Evolutionary conservation across 106 monocot species (phyloP), one percentile per base, ranked within the genome.

Genomic region (Hemerocallis citrina): DNA sequence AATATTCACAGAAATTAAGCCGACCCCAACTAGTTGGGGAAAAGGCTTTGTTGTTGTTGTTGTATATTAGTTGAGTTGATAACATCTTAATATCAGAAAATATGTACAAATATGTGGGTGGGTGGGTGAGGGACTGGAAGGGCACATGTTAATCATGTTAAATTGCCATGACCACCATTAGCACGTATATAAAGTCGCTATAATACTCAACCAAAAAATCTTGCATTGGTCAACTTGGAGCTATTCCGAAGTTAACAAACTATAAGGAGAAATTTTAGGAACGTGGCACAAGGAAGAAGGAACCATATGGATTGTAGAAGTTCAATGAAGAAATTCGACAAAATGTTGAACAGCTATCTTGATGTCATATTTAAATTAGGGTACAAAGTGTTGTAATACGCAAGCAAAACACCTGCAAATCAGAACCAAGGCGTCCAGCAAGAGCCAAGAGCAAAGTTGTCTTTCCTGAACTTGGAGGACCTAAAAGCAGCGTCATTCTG

Each of bases 381-480:
- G n/a, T n/a, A n/a, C n/a, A n/a, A n/a, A n/a, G n/a, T n/a, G n/a
- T n/a, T n/a, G n/a, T n/a, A n/a, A 28, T 25, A 28, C 31, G 31
- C 54, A 15, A 32, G 5, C 0, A n/a, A 7, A 48, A 36, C 49
- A 88, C 96, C 84, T 82, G 60, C 51, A 98, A 77, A 79, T 59
- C 77, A 66, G 81, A 66, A 46, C 72, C 76, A 57, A 98, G 84
- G 35, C 96, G 73, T 35, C 96, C 96, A 50, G 96, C 84, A 79
- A 98, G 88, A 54, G 96, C 92, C 61, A 91, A 67, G 30, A 98
- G 88, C 63, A 98, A 80, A 61, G 96, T 92, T 31, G 96, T 92
- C 74, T 98, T 98, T 60, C 96, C 96, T 33, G 96, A 98, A 54
- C 96, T 85, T 68, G 96, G 96, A 59, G 96, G 96, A 35, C 96